Base-by-base conservation (phyloP, 805 yeast genomes). In the Sugiyamaella qingdaonensis region DNA sequence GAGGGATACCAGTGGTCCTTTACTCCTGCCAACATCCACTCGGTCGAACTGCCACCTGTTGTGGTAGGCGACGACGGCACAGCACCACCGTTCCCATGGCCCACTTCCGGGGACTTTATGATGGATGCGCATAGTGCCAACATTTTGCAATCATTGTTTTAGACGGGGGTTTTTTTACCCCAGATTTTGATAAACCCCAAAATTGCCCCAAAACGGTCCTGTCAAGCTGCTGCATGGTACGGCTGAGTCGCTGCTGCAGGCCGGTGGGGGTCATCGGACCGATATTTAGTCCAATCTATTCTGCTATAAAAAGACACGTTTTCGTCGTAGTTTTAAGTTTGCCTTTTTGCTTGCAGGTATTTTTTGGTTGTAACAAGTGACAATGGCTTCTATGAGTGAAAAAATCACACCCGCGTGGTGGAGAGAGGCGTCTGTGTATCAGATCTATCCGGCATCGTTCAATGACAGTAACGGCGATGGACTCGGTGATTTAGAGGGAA, bases 391-490 rank as follows among this genome's bases (percentile, higher is more conserved):
- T 13, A 24, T 34, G 14, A 47, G 43, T 34, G 11, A 19, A 3
- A 19, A 13, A 10, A 47, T 47, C 31, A 51, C 8, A 53, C 46
- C 49, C 43, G 48, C 54, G 4, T 84, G 88, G 88, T 80, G 84
- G 84, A 78, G 79, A 66, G 78, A 78, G 61, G 78, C 80, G 47
- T 64, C 76, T 14, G 73, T 80, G 16, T 80, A 80, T 64, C 85
- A 80, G 64, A 75, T 80, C 58, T 80, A 81, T 76, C 84, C 84
- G 10, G 83, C 84, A 31, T 76, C 81, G 32, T 80, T 73, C 69
- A 77, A 79, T 59, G 85, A 80, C 66, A 74, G 81, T 42, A 78
- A 80, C 59, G 78, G 77, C 32, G 85, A 80, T 63, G 85, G 85
- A 41, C 62, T 78, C 51, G 85, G 85, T 33, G 85, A 80, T 64